A percentile compares a stretch with the other conserved stretches of the same genome.
phyloP scores from a whole-genome alignment of 2,329 filamentous ascomycete genomes.

The Pyrenophora graminea region DNA sequence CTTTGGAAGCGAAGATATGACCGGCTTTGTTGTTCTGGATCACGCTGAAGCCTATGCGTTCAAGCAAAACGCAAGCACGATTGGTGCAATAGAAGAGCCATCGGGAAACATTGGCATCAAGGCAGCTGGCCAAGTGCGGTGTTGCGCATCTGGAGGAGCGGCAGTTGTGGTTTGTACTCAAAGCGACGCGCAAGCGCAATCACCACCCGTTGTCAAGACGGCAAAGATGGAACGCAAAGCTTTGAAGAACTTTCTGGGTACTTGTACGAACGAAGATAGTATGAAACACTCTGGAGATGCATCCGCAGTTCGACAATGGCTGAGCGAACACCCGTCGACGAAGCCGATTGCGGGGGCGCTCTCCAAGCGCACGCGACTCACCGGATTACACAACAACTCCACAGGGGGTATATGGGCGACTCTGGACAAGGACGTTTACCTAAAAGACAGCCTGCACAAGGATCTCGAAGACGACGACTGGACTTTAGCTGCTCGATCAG shows the following conservation, averaged over 20 bases:
- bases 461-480: slow-evolving; percentile 40
- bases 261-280: slow-evolving; percentile 21
- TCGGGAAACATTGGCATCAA: slow-evolving; percentile 37
- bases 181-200: slow-evolving; percentile 15
- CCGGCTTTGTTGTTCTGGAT: slow-evolving; percentile 53
- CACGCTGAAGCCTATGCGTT: slow-evolving; percentile 53
- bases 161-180: slow-evolving; percentile 33
- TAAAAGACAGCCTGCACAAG: slow-evolving; percentile 41
- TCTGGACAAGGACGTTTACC: slow-evolving; percentile 53
- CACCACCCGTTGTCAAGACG: slow-evolving; percentile 26
- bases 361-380: slow-evolving; percentile 54
- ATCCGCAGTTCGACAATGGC: slow-evolving; percentile 47
- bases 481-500: slow-evolving; percentile 29
- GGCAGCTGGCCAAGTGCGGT: slow-evolving; percentile 42
- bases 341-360: slow-evolving; percentile 53
- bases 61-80: slow-evolving; percentile 51
- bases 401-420: slow-evolving; percentile 53
- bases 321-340: slow-evolving; percentile 51
- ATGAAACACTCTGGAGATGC: slow-evolving; percentile 18
- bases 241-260: slow-evolving; percentile 47
- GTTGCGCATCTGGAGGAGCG: slow-evolving; percentile 41
- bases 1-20: slow-evolving; percentile 42
- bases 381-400: slow-evolving; percentile 52
- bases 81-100: slow-evolving; percentile 47
- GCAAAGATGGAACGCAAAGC: slow-evolving; percentile 50